Percentiles rank a stretch among this genome's conserved stretches.
Evolutionary conservation across 2,329 filamentous ascomycete species (phyloP).

Genomic region (Calcarisporium arbuscula): DNA sequence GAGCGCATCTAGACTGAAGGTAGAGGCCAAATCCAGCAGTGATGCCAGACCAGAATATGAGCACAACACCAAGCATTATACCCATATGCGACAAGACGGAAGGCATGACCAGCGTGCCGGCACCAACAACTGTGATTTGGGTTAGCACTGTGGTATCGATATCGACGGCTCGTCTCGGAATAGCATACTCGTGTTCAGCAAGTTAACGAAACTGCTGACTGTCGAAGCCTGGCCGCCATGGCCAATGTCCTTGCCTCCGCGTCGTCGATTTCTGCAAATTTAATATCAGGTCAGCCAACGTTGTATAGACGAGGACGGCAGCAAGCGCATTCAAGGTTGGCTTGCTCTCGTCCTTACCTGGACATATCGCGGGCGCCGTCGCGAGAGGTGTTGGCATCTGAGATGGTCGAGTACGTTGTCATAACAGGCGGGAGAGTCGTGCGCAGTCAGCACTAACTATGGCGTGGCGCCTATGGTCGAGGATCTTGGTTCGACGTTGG

Average conservation of each 20-base stretch:
- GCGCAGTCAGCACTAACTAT: too few species aligned
- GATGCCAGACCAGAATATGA: conserved; percentile 87
- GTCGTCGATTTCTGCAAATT: conserved; percentile 47
- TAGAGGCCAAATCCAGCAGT: conserved; percentile 92
- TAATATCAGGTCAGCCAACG: too few species aligned
- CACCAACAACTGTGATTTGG: conserved; percentile 66
- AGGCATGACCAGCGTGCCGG: conserved; percentile 93
- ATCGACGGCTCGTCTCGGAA: background rate
- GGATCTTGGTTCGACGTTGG: too few species aligned
- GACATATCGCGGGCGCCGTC: conserved; percentile 40
- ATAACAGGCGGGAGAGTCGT: conserved; percentile 37
- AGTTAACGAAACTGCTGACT: conserved; percentile 86
- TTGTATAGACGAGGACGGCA: too few species aligned
- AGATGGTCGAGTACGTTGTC: conserved; percentile 49
- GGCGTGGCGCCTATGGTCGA: too few species aligned
- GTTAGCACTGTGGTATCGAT: background rate
- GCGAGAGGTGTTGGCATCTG: conserved; percentile 39
- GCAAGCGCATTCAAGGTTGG: too few species aligned
- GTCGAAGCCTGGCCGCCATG: conserved; percentile 71
- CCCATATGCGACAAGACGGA: conserved; percentile 93
- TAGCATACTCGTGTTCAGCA: conserved; percentile 84
- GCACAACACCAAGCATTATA: conserved; percentile 72
- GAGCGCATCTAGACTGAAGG: conserved; percentile 85
- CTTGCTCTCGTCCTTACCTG: conserved; percentile 30
- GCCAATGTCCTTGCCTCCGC: conserved; percentile 66